phyloP scores from a whole-genome alignment of 2,329 filamentous ascomycete genomes.

The Claviceps humidiphila region DNA sequence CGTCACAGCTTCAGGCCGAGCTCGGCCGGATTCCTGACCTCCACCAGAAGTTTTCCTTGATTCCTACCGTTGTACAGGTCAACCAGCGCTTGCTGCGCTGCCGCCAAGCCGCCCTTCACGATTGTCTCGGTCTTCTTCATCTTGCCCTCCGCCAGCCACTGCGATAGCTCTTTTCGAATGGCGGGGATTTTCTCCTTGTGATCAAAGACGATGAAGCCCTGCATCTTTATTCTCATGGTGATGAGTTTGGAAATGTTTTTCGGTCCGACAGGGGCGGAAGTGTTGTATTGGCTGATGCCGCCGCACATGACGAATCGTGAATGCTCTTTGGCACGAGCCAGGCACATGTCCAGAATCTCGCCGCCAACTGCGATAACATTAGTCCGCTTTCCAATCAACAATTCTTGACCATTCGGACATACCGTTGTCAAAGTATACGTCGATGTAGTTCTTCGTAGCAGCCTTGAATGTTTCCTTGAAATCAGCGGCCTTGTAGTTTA shows the following conservation, averaged over 20 bases:
- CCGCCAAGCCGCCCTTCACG: conserved; percentile 51
- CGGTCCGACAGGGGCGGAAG: conserved; percentile 38
- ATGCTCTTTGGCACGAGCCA: conserved; percentile 47
- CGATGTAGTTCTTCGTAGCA: conserved; percentile 45
- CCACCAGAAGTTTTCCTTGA: conserved; percentile 51
- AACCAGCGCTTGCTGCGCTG: conserved; percentile 49
- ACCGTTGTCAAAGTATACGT: conserved; percentile 61
- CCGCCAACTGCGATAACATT: conserved; percentile 40
- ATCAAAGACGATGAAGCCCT: conserved; percentile 65
- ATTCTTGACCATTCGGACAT: conserved; percentile 3
- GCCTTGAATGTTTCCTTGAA: conserved; percentile 47
- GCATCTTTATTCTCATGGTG: conserved; percentile 45
- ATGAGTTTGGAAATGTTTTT: conserved; percentile 40
- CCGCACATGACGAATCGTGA: conserved; percentile 62
- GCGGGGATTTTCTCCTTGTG: conserved; percentile 42
- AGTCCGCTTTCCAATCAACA: background rate
- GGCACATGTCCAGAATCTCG: conserved; percentile 53
- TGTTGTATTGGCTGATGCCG: conserved; percentile 57
- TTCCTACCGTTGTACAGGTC: conserved; percentile 57
- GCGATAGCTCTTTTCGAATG: conserved; percentile 46
- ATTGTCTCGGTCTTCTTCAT: conserved; percentile 60
- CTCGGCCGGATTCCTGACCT: conserved; percentile 28
- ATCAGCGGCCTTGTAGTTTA: conserved; percentile 56
- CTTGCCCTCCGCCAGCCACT: conserved; percentile 61
- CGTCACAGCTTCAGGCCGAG: conserved; percentile 11